Evolutionary conservation across 108 stramenopile species (phyloP).

Genomic region (Skeletonema tropicum): DNA sequence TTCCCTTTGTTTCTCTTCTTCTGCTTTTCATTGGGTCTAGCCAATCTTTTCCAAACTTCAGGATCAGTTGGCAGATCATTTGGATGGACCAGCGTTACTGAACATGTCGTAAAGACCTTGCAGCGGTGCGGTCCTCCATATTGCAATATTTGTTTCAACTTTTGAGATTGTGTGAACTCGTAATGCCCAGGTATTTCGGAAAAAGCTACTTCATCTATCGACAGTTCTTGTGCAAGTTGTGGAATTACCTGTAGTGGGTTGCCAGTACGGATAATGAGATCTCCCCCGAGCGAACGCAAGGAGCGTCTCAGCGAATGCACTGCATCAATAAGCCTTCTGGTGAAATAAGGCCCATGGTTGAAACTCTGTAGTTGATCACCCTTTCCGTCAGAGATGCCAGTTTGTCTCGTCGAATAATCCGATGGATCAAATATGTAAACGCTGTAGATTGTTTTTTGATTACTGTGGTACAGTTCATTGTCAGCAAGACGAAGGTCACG

Average conservation of each 20-base stretch:
- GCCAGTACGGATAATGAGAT: conserved; percentile 61
- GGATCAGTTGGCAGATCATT: conserved; percentile 54
- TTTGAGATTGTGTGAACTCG: conserved; percentile 43
- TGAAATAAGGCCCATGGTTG: conserved; percentile 56
- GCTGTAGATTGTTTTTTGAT: conserved; percentile 21
- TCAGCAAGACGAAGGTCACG: conserved; percentile 61
- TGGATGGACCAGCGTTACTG: conserved; percentile 64
- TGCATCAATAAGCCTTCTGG: conserved; percentile 49
- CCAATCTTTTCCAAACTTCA: conserved; percentile 50
- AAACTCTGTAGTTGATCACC: conserved; percentile 30
- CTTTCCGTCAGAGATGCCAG: conserved; percentile 32
- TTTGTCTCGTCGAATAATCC: conserved; percentile 43
- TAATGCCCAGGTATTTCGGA: conserved; percentile 63
- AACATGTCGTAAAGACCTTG: conserved; percentile 37
- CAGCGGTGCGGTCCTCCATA: background rate
- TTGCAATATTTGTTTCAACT: conserved; percentile 18
- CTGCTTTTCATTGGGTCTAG: conserved; percentile 50
- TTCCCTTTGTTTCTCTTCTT: conserved; percentile 35
- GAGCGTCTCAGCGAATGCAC: conserved; percentile 42
- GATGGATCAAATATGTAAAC: conserved; percentile 64
- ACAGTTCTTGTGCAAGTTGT: conserved; percentile 37
- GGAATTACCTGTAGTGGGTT: conserved; percentile 48
- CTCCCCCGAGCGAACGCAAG: conserved; percentile 46
- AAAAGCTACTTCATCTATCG: conserved; percentile 54
- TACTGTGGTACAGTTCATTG: conserved; percentile 55